Base-by-base conservation (phyloP, 495 filamentous ascomycete genomes). In the Penicillium lagena region DNA sequence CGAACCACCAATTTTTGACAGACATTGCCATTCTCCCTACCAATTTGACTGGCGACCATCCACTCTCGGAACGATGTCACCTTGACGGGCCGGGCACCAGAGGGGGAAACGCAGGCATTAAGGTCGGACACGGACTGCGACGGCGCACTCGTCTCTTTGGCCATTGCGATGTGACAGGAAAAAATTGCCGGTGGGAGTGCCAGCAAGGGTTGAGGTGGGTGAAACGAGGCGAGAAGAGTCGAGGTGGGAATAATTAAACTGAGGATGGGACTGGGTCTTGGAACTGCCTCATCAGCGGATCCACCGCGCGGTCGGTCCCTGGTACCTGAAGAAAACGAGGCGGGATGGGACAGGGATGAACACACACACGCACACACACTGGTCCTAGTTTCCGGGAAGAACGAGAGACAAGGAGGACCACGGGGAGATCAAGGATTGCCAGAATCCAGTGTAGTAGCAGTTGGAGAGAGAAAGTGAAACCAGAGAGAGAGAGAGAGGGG, bases 31-130 rank as follows among this genome's bases (percentile, higher is more conserved):
- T 35, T 12, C 29, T 31, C 45, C 68, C 47, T 72, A 78, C 75
- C 72, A 47, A 77, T 72, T 50, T 78, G 75, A 51, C 77, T 75
- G 48, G 66, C 51, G 32, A 75, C 66, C 55, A 76, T 62, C 71
- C 71, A 76, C 62, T 73, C 63, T 22, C 64, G 68, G 56, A 73
- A 71, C 47, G 68, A 70, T 60, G 70, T 68, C 58, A 69, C 65
- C 56, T 70, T 71, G 43, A 48, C 55, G 14, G 59, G 59, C 29
- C 56, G 62, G 42, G 60, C 49, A 40, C 60, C 58, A 15, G 60
- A 52, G 43, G 59, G 59, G 37, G 69, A 70, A 43, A 67, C 63
- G 47, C 67, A 70, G 55, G 59, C 63, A 70, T 71, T 71, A 56
- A 68, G 59, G 42, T 70, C 66, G 37, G 60, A 15, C 14, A 62